Percentiles rank a stretch among this genome's conserved stretches.
Conservation (phyloP, 495 filamentous ascomycete species). For the Xylaria longipes region DNA sequence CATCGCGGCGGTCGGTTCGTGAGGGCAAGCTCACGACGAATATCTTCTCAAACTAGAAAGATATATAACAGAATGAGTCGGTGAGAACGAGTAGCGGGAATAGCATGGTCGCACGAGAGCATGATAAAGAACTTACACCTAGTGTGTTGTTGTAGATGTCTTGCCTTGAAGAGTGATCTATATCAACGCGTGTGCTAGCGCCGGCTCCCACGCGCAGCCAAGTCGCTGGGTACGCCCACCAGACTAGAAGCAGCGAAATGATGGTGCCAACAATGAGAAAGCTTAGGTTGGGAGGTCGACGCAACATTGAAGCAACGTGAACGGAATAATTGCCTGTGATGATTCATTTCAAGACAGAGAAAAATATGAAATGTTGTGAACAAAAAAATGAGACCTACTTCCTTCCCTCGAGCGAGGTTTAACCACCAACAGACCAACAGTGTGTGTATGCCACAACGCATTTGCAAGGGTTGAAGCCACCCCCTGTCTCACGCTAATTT, state of each 20-base stretch:
- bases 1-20: constrained; percentile 62
- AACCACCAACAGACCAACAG: too few relatives aligned
- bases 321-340: background rate
- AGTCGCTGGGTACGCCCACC: background rate
- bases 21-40: constrained; percentile 59
- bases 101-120: background rate
- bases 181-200: background rate
- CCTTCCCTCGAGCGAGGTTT: background rate
- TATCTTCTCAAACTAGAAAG: constrained; percentile 57
- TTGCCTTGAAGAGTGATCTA: background rate
- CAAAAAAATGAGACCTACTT: background rate
- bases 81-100: background rate
- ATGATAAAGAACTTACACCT: constrained; percentile 30
- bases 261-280: constrained; percentile 8
- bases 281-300: background rate
- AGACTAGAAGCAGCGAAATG: constrained; percentile 6
- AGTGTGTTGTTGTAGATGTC: constrained; percentile 35
- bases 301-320: background rate
- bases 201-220: background rate
- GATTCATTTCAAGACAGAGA: background rate
- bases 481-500: background rate
- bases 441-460: background rate
- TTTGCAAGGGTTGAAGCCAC: background rate
- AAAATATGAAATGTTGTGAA: background rate
- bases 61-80: background rate